Evolutionary conservation across 2,329 filamentous ascomycete species (phyloP).

Genomic region (Penicillium sp.): DNA sequence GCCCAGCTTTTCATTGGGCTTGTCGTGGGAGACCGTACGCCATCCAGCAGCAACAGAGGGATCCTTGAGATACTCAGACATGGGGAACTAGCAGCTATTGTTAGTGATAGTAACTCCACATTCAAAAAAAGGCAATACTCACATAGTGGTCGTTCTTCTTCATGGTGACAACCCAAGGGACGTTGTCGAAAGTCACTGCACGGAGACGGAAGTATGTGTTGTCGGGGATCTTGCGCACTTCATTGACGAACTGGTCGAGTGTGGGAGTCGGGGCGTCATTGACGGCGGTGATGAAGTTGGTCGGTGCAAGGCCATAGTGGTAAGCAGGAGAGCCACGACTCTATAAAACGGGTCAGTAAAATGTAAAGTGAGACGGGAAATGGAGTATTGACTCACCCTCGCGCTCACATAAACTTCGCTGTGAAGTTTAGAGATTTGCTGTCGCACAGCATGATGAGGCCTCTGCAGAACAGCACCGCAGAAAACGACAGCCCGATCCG

Average conservation of each 20-base stretch:
- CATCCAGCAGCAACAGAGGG: conserved; percentile 53
- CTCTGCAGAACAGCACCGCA: conserved; percentile 91
- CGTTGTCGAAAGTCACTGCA: conserved; percentile 97
- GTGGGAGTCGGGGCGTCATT: conserved; percentile 85
- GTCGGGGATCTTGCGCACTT: conserved; percentile 84
- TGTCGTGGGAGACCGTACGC: conserved; percentile 58
- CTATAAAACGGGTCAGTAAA: conserved; percentile 23
- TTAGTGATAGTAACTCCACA: background rate
- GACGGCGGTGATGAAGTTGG: conserved; percentile 96
- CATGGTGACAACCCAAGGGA: conserved; percentile 99
- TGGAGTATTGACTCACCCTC: conserved; percentile 46
- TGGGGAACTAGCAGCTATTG: conserved; percentile 56
- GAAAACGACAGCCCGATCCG: conserved; percentile 86
- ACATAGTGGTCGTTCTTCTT: conserved; percentile 99
- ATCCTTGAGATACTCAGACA: conserved; percentile 65
- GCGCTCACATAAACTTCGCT: conserved; percentile 96
- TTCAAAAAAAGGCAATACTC: conserved; percentile 21
- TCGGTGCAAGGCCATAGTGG: conserved; percentile 88
- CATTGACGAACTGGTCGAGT: conserved; percentile 73
- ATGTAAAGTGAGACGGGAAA: background rate
- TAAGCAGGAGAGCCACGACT: conserved; percentile 80
- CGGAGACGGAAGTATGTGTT: conserved; percentile 98
- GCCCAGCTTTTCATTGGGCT: conserved; percentile 38
- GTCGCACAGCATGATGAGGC: conserved; percentile 91
- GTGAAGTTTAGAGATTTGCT: conserved; percentile 95